These are phyloP conservation scores for Saitozyma sp. DNA, from an alignment of 768 basidiomycete species.

Conservation along the genomic window DNA sequence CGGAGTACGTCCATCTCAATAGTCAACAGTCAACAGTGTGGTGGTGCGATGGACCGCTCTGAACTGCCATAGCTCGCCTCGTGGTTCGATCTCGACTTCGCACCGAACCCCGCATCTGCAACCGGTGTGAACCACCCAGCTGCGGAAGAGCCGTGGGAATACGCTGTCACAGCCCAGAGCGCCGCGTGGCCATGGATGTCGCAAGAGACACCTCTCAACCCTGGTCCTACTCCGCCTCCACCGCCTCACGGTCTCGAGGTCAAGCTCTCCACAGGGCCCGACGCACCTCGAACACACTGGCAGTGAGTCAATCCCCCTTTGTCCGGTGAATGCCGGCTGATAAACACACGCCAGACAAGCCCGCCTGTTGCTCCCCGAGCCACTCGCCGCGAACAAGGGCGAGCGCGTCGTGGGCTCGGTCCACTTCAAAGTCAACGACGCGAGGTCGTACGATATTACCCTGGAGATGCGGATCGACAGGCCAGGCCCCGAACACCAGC, in stretches of 20 bases:
- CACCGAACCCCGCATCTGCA: conserved; percentile 28
- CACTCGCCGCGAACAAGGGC: conserved; percentile 50
- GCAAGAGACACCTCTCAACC: conserved; percentile 35
- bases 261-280: conserved; percentile 45
- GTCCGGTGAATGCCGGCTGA: neutral
- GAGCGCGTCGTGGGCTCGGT: conserved; percentile 42
- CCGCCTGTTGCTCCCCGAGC: conserved; percentile 46
- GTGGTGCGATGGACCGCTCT: neutral
- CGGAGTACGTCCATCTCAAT: conserved; percentile 33
- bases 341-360: conserved; percentile 35
- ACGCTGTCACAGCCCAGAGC: conserved; percentile 20
- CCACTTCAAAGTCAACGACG: conserved; percentile 45
- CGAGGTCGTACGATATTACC: conserved; percentile 48
- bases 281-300: conserved; percentile 50
- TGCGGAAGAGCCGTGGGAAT: conserved; percentile 35
- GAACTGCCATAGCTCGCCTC: conserved; percentile 41
- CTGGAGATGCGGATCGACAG: conserved; percentile 43
- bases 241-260: conserved; percentile 41
- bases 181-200: conserved; percentile 35
- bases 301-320: conserved; percentile 31
- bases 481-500: conserved; percentile 29
- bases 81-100: conserved; percentile 51
- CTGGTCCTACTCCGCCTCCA: conserved; percentile 37
- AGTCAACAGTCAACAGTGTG: too few species aligned
- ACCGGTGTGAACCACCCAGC: conserved; percentile 14